phyloP scores from a whole-genome alignment of 2,329 filamentous ascomycete species.

The Berkeleyomyces rouxiae region DNA sequence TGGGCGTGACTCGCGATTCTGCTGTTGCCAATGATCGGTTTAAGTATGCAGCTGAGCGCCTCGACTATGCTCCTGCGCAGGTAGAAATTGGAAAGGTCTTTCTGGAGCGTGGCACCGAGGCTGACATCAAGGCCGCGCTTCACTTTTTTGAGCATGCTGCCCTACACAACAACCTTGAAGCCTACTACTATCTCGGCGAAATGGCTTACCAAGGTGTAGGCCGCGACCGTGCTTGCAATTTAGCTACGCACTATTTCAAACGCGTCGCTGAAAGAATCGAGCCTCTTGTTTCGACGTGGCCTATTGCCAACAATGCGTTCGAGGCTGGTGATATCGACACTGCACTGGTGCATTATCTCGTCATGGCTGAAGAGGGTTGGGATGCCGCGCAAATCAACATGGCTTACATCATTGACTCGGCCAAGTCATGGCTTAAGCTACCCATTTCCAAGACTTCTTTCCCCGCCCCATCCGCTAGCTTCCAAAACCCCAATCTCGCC shows the following conservation, averaged over 20 bases:
- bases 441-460: conserved; percentile 19
- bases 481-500: conserved; percentile 44
- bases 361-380: conserved; percentile 85
- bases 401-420: conserved; percentile 67
- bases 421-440: conserved; percentile 43
- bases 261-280: conserved; percentile 59
- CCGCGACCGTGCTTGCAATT: conserved; percentile 58
- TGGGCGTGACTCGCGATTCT: conserved; percentile 53
- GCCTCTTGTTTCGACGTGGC: conserved; percentile 58
- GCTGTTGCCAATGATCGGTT: conserved; percentile 60
- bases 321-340: conserved; percentile 62
- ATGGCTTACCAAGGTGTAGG: conserved; percentile 68
- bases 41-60: conserved; percentile 59
- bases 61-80: conserved; percentile 59
- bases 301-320: conserved; percentile 69
- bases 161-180: conserved; percentile 69
- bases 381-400: conserved; percentile 82
- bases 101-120: conserved; percentile 57
- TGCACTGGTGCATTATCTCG: conserved; percentile 65
- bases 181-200: conserved; percentile 83
- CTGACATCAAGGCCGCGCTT: conserved; percentile 59
- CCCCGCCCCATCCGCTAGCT: conserved; percentile 18
- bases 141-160: conserved; percentile 80
- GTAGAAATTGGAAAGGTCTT: conserved; percentile 72
- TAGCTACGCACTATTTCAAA: conserved; percentile 72